Evolutionary conservation across 352 stramenopile genomes (phyloP).

Genomic region (Phytophthora lateralis): DNA sequence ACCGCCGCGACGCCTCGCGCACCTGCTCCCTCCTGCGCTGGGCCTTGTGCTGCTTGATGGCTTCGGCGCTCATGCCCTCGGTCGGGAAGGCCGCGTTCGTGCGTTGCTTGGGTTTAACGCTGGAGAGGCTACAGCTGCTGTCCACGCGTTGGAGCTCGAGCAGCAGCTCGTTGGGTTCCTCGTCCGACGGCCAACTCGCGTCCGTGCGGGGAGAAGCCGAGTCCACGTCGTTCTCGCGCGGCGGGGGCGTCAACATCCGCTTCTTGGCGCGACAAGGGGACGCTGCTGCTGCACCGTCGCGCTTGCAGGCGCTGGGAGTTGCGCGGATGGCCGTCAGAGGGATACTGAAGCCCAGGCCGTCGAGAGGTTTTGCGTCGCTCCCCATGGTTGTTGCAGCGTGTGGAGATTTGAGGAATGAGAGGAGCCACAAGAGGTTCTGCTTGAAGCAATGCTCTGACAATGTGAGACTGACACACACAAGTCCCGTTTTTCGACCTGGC

Average conservation of each 20-base stretch:
- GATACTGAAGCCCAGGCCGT: conserved; percentile 37
- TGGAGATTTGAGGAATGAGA: conserved; percentile 27
- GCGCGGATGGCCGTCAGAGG: conserved; percentile 25
- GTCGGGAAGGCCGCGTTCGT: conserved; percentile 14
- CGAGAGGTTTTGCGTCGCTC: background rate
- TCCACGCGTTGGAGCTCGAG: conserved; percentile 20
- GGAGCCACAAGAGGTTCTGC: background rate
- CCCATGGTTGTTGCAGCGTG: conserved; percentile 11
- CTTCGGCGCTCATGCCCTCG: conserved; percentile 49
- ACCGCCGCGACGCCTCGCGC: conserved; percentile 58
- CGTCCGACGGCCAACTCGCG: conserved; percentile 47
- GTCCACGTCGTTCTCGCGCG: conserved; percentile 33
- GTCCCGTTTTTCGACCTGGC: background rate
- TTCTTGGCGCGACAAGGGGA: conserved; percentile 52
- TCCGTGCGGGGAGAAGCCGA: conserved; percentile 42
- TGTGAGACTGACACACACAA: no score
- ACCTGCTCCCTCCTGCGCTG: conserved; percentile 69
- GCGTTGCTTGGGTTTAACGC: conserved; percentile 22
- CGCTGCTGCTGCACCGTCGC: conserved; percentile 5
- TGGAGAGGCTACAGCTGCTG: background rate
- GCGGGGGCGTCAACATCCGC: conserved; percentile 41
- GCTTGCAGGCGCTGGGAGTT: conserved; percentile 10
- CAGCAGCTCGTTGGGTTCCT: conserved; percentile 36
- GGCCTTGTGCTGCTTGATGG: conserved; percentile 63
- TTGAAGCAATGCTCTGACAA: conserved; percentile 23